A percentile compares a stretch with the other conserved stretches of the same genome.
These are phyloP conservation scores for Pseudogymnoascus sp. DNA, from an alignment of 2,329 filamentous ascomycete genomes.

Conservation along the genomic window DNA sequence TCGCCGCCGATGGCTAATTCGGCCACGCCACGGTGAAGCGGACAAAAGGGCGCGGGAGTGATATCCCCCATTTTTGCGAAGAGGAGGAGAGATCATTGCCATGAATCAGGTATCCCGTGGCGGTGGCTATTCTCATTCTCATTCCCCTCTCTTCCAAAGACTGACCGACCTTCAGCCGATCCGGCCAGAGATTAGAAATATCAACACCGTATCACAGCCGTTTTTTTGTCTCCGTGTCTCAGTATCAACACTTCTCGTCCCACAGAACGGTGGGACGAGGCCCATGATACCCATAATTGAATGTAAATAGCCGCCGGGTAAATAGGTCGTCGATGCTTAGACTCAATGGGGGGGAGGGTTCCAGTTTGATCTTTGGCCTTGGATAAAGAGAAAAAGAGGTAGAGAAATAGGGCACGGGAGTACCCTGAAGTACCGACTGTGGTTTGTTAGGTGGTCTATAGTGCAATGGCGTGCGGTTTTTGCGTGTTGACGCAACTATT, in stretches of 20 bases:
- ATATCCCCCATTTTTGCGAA: background rate
- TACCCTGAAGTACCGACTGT: background rate
- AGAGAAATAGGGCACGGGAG: background rate
- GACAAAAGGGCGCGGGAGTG: background rate
- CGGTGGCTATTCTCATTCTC: background rate
- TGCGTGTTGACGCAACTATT: background rate
- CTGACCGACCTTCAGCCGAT: background rate
- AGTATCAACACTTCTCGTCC: background rate
- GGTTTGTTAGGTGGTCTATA: background rate
- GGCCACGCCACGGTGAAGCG: background rate
- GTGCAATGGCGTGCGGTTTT: background rate
- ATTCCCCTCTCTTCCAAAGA: background rate
- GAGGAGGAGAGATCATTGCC: background rate
- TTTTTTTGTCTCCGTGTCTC: background rate
- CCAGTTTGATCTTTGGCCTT: background rate
- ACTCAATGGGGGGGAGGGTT: background rate
- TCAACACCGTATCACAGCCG: background rate
- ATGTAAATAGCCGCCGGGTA: conserved; percentile 5
- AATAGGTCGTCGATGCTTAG: conserved; percentile 5
- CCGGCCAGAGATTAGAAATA: background rate
- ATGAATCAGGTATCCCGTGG: background rate
- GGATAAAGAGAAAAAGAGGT: background rate
- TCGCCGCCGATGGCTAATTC: background rate
- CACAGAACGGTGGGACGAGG: background rate
- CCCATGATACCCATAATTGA: conserved; percentile 1